phyloP scores from a whole-genome alignment of 306 rosid species.

The Lithocarpus polystachyus region DNA sequence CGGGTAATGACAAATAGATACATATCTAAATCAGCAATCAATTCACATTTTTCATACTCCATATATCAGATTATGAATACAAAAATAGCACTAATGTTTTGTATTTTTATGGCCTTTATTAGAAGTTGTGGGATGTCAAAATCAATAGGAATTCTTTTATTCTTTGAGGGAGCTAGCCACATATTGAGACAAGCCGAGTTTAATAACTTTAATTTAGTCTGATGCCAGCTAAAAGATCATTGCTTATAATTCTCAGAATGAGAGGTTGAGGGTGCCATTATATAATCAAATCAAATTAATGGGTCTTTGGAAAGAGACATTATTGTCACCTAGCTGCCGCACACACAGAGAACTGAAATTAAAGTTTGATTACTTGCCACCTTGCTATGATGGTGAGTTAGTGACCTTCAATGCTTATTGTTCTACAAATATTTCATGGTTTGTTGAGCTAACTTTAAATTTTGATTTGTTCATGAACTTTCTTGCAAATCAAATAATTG shows the following conservation, averaged over 20 bases:
- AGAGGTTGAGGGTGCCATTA: neutral
- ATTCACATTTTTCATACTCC: too few relatives aligned
- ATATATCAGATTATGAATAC: too few relatives aligned
- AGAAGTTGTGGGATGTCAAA: neutral
- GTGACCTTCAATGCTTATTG: neutral
- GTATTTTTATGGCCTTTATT: neutral
- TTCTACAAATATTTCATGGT: neutral
- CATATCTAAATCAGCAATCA: too few relatives aligned
- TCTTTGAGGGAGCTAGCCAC: neutral
- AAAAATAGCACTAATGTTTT: too few relatives aligned
- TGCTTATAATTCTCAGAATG: neutral
- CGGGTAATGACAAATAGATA: too few relatives aligned
- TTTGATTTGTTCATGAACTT: too few relatives aligned
- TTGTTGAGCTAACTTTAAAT: too few relatives aligned
- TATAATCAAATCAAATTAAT: neutral
- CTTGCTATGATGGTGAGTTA: conserved; percentile 19
- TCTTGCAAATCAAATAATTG: too few relatives aligned
- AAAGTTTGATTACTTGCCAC: neutral
- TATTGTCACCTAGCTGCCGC: neutral
- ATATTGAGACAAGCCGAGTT: neutral
- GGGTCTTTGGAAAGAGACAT: neutral
- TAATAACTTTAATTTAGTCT: neutral
- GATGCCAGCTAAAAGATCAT: neutral
- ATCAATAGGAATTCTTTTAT: neutral
- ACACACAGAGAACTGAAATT: neutral